Evolutionary conservation across 495 filamentous ascomycete species (phyloP).

Genomic region (Hypoxylon rickii): DNA sequence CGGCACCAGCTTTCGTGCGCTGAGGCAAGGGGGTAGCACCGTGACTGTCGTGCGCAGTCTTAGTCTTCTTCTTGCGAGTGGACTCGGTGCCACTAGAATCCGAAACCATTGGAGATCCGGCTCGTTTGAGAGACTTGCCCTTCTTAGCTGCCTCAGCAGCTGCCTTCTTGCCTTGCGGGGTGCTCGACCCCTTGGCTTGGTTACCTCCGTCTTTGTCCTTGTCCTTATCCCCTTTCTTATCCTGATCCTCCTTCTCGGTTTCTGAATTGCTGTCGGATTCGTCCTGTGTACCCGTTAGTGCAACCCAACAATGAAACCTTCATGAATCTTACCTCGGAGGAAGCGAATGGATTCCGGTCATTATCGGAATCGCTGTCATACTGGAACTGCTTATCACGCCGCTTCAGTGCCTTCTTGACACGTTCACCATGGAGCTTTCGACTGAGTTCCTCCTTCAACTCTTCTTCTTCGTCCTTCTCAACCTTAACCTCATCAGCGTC

Average conservation of each 20-base stretch:
- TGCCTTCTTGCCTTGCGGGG: conserved; percentile 69
- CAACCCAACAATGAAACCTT: neutral
- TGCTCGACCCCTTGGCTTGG: conserved; percentile 72
- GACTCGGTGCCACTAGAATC: conserved; percentile 90
- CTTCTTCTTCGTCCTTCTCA: conserved; percentile 74
- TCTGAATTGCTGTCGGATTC: conserved; percentile 45
- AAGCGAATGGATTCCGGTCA: conserved; percentile 73
- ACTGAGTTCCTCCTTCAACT: conserved; percentile 69
- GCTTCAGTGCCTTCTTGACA: conserved; percentile 76
- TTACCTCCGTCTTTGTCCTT: conserved; percentile 68
- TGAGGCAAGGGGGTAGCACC: conserved; percentile 50
- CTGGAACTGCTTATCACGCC: conserved; percentile 80
- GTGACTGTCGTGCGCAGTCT: conserved; percentile 61
- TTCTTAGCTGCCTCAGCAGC: conserved; percentile 62
- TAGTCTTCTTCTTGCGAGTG: conserved; percentile 84
- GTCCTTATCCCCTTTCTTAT: conserved; percentile 63
- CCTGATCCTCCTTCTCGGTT: conserved; percentile 61
- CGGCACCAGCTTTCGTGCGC: conserved; percentile 61
- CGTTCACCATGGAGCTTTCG: conserved; percentile 71
- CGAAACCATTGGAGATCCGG: conserved; percentile 84
- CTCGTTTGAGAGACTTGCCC: conserved; percentile 73
- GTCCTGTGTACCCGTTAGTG: conserved; percentile 29
- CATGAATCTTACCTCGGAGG: conserved; percentile 48
- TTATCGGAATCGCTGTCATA: conserved; percentile 80
- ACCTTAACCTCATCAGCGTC: conserved; percentile 84